Evolutionary conservation across 2,329 filamentous ascomycete genomes (phyloP), one percentile per base, ranked within the genome.

Genomic region (Fusarium paranaense): DNA sequence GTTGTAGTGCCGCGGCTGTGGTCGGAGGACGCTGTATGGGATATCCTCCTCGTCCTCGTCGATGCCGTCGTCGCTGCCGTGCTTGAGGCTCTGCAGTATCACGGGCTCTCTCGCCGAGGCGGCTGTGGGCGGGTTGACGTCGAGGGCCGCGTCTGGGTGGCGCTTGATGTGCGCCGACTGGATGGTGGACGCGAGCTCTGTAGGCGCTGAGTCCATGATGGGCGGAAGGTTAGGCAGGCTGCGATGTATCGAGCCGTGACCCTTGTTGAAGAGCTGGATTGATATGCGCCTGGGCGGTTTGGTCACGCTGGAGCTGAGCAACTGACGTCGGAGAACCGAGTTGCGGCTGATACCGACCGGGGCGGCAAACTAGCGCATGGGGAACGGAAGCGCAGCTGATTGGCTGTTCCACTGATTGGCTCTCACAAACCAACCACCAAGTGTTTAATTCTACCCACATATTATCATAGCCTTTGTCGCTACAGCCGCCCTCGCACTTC

Each of bases 91-190:
- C 42, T 74, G 73, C 13, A 82, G 64, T n/a, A 74, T 76, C 27
- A 81, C 76, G 27, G 76, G 73, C 52, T 81, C 74, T 62, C 77
- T 93, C 73, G 86, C 85, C 58, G 92, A 93, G 61, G 92, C 90
- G 61, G 93, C 88, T 22, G 95, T 96, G 40, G 93, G 91, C 11
- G 95, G 95, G 81, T 95, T 95, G 79, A 94, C 80, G 84, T 98
- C 95, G 85, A 94, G 93, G 58, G 81, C 82, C 6, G 92, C 88
- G 42, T 93, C 94, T 0, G 95, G 95, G 62, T 91, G 80, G 56
- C 86, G 89, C 72, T 94, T 92, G 84, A 98, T 92, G 80, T 93
- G 93, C 37, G 91, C 93, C 18, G 93, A 91, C 82, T 98, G 95
- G 74, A 98, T 86, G 37, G 93, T 93, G 78, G 94, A 93, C 54